These are phyloP conservation scores for Hyphopichia buzzinii DNA, from an alignment of 1,139 yeast genomes.

Conservation along the genomic window DNA sequence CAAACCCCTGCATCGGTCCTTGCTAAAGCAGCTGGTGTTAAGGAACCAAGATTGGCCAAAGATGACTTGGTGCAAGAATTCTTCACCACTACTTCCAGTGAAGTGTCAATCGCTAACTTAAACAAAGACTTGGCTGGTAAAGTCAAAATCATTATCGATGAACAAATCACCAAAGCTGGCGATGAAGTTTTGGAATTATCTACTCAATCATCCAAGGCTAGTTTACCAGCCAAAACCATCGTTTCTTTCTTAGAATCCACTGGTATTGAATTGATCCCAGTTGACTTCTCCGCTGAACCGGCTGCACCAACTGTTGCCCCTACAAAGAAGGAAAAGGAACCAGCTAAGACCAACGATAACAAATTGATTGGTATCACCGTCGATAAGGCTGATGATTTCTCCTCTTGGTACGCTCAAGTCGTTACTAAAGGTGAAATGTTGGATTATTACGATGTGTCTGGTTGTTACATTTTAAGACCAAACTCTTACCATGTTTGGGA, in stretches of 20 bases:
- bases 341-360: constrained; percentile 77
- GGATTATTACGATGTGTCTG: constrained; percentile 97
- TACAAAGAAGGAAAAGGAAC: constrained; percentile 35
- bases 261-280: constrained; percentile 52
- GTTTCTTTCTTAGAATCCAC: constrained; percentile 53
- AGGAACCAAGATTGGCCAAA: constrained; percentile 86
- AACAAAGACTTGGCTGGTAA: constrained; percentile 55
- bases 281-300: constrained; percentile 57
- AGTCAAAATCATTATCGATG: constrained; percentile 66
- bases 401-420: constrained; percentile 97
- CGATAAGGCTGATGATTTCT: constrained; percentile 86
- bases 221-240: constrained; percentile 52
- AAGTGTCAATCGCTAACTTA: constrained; percentile 64
- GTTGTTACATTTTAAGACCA: constrained; percentile 97
- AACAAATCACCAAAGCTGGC: constrained; percentile 42
- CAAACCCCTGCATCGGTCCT: constrained; percentile 65
- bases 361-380: constrained; percentile 95
- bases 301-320: constrained; percentile 34
- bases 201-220: constrained; percentile 57
- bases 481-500: constrained; percentile 96
- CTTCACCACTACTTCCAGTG: constrained; percentile 63
- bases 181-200: constrained; percentile 54
- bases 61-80: constrained; percentile 72
- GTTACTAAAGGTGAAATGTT: constrained; percentile 96
- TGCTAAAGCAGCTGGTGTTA: constrained; percentile 67